Conservation (phyloP, 306 rosid genomes). For the Gleditsia sinensis region DNA sequence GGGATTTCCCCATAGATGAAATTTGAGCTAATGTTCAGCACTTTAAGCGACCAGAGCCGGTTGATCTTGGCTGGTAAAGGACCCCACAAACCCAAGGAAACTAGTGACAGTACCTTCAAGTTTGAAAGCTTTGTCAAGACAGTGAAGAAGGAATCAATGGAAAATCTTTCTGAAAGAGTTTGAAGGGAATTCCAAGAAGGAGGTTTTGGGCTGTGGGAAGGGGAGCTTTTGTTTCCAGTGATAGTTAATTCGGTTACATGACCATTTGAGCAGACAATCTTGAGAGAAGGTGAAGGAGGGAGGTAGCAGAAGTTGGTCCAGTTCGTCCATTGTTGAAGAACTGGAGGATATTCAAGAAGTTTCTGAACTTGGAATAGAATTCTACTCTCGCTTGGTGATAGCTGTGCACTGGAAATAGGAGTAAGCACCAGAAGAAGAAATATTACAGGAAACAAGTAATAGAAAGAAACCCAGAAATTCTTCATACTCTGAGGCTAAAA, state of each 20-base stretch:
- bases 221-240: constrained; percentile 60
- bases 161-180: constrained; percentile 63
- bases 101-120: constrained; percentile 63
- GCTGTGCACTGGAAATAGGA: constrained; percentile 57
- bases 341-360: constrained; percentile 76
- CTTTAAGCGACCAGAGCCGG: constrained; percentile 62
- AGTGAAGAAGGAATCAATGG: constrained; percentile 79
- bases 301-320: constrained; percentile 89
- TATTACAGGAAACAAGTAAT: constrained; percentile 41
- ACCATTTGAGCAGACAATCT: constrained; percentile 62
- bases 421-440: constrained; percentile 43
- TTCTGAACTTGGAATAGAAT: constrained; percentile 68
- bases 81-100: constrained; percentile 88
- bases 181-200: constrained; percentile 35
- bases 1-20: constrained; percentile 75
- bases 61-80: constrained; percentile 74
- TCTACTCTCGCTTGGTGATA: constrained; percentile 55
- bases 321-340: constrained; percentile 71
- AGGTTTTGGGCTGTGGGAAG: constrained; percentile 38
- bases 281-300: constrained; percentile 67
- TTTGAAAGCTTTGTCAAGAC: constrained; percentile 73
- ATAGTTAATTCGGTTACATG: constrained; percentile 64
- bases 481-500: constrained; percentile 46
- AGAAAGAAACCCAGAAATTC: constrained; percentile 44
- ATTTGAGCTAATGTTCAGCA: constrained; percentile 76